These are phyloP conservation scores for Chrysopogon serrulatus DNA, from an alignment of 176 grass and related monocot species.

Conservation along the genomic window DNA sequence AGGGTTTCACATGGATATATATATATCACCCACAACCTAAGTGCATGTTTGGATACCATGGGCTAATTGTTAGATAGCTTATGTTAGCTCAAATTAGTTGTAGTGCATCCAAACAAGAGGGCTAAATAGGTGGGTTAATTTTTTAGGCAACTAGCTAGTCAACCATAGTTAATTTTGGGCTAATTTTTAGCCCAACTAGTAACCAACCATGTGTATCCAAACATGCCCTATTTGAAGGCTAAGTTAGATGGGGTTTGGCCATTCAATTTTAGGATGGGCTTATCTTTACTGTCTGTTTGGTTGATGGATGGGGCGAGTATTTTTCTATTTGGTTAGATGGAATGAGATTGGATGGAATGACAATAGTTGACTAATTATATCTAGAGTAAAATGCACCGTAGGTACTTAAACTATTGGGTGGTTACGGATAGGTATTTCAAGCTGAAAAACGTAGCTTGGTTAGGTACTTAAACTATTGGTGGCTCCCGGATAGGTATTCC, in stretches of 20 bases:
- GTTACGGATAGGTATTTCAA: too few relatives aligned
- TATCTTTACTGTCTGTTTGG: not conserved
- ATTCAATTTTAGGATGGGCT: not conserved
- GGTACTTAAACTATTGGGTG: too few relatives aligned
- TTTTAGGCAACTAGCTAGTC: not conserved
- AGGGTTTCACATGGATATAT: slow-evolving; percentile 14
- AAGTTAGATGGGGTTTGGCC: not conserved
- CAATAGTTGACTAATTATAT: not conserved
- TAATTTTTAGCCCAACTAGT: not conserved
- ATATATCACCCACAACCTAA: not conserved
- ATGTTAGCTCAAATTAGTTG: not conserved
- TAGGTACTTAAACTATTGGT: too few relatives aligned
- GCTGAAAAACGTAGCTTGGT: too few relatives aligned
- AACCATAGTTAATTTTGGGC: not conserved
- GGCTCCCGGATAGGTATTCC: too few relatives aligned
- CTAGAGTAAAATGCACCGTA: too few relatives aligned
- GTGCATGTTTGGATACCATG: not conserved
- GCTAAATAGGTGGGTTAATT: not conserved
- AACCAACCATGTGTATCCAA: not conserved
- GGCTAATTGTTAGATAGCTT: not conserved
- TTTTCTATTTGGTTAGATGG: not conserved
- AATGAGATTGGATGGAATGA: not conserved
- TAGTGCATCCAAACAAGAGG: not conserved
- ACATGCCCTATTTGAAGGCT: not conserved
- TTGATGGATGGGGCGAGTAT: too few relatives aligned